These are phyloP conservation scores for Entoloma clypeatum DNA, from an alignment of 1,284 basidiomycete genomes.

Conservation along the genomic window DNA sequence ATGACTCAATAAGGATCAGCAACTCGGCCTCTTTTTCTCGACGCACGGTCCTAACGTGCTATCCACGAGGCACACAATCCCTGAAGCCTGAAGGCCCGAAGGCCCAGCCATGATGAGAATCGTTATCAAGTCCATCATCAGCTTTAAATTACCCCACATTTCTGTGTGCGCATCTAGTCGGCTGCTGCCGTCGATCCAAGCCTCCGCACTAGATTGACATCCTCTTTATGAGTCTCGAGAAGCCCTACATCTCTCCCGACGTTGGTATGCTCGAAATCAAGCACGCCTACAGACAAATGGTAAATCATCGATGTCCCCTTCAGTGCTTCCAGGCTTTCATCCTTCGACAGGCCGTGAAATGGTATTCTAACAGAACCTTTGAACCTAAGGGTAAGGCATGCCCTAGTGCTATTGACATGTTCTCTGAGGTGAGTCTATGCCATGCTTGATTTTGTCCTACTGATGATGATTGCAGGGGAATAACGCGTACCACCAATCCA, in stretches of 20 bases:
- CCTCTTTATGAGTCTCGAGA: conserved; percentile 11
- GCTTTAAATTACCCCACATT: conserved; percentile 11
- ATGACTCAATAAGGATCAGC: conserved; percentile 3
- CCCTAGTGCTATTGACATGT: conserved; percentile 26
- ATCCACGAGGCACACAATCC: conserved; percentile 13
- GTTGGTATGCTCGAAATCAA: conserved; percentile 60
- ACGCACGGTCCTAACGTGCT: conserved; percentile 10
- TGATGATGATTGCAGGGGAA: conserved; percentile 20
- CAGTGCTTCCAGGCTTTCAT: conserved; percentile 11
- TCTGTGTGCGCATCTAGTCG: no score
- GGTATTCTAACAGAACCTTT: conserved; percentile 79
- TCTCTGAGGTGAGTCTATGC: conserved; percentile 28
- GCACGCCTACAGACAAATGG: conserved; percentile 63
- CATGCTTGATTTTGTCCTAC: background rate
- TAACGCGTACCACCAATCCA: conserved; percentile 28
- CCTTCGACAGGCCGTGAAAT: conserved; percentile 60
- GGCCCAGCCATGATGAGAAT: conserved; percentile 9
- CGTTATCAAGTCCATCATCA: conserved; percentile 8
- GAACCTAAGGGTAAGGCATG: conserved; percentile 28
- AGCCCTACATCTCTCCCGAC: conserved; percentile 26
- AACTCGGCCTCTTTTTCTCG: conserved; percentile 6
- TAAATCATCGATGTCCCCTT: conserved; percentile 23
- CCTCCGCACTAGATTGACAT: no score
- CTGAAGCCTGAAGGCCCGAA: no score
- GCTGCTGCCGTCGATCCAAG: no score